Evolutionary conservation across 2,329 filamentous ascomycete genomes (phyloP).

Genomic region (Monosporascus sp.): DNA sequence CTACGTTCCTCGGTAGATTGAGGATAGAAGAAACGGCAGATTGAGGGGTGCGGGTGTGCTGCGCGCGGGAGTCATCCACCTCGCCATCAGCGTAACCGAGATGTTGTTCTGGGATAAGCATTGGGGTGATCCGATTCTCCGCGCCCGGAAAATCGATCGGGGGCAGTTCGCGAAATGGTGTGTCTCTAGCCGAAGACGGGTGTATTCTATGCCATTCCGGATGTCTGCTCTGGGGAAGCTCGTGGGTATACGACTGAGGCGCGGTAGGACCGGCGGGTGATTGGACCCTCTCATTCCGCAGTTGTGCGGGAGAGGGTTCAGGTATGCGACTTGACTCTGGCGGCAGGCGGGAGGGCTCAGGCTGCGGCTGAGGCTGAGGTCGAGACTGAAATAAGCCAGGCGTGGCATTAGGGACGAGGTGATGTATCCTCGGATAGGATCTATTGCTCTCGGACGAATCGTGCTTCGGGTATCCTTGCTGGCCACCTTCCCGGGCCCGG

Average conservation of each 20-base stretch:
- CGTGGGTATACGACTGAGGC: background rate
- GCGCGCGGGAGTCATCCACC: conserved; percentile 2
- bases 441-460: conserved; percentile 13
- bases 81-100: background rate
- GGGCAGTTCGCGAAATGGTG: background rate
- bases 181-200: background rate
- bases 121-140: background rate
- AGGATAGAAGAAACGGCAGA: conserved; percentile 2
- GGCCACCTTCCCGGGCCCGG: conserved; percentile 59
- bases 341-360: conserved; percentile 3
- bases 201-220: background rate
- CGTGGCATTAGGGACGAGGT: conserved; percentile 14
- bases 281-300: background rate
- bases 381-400: conserved; percentile 9
- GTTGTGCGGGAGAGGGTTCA: background rate
- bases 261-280: background rate
- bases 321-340: background rate
- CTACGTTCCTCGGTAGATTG: conserved; percentile 21
- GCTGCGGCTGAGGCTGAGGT: conserved; percentile 1
- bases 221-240: background rate
- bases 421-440: conserved; percentile 11
- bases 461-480: conserved; percentile 27
- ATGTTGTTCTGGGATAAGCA: background rate
- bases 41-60: conserved; percentile 2
- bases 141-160: background rate